Evolutionary conservation across 2,329 filamentous ascomycete genomes (phyloP), one percentile per base, ranked within the genome.

Genomic region (Cyphellophora attinorum): DNA sequence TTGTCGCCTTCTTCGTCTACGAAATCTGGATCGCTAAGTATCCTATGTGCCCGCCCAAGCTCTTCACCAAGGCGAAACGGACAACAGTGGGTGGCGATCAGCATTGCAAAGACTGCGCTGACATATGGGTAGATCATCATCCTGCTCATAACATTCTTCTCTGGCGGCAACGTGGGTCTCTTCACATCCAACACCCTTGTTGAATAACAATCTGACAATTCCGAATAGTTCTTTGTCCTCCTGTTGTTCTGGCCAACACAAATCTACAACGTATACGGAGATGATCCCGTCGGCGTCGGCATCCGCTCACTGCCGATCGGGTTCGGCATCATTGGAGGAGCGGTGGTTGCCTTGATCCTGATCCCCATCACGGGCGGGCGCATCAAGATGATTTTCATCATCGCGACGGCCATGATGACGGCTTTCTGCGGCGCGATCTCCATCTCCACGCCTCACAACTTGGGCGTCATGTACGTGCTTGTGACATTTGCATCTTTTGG

Each of bases 231-330:
- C 54, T 70, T 74, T 49, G 66, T 67, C 0, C 57, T 70, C 8
- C 52, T 65, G 31, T 61, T 65, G 52, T 75, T 79, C 51, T 80
- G 75, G 74, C 74, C 73, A 4, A 76, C 72, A 0, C 70, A 80
- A 52, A 68, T 72, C 1, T 77, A 73, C 57, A 79, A 79, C 44
- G 68, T 79, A 6, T 79, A 79, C 49, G 73, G 73, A 11, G 14
- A 27, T 43, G 72, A 80, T 43, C 75, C 76, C 1, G 54, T 78
- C 12, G 66, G 64, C 14, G 69, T 81, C 35, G 79, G 79, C n/a
- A 57, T 82, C 38, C 69, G 78, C 38, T 74, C 73, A 27, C 54
- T 83, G 5, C 77, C 78, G 1, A 67, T 81, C 42, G 76, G 74
- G 2, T 74, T 81, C 40, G 68, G 68, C 15, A 78, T 81, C 48